These are phyloP conservation scores for Galerina sulciceps DNA, from an alignment of 768 basidiomycete genomes.

Conservation along the genomic window DNA sequence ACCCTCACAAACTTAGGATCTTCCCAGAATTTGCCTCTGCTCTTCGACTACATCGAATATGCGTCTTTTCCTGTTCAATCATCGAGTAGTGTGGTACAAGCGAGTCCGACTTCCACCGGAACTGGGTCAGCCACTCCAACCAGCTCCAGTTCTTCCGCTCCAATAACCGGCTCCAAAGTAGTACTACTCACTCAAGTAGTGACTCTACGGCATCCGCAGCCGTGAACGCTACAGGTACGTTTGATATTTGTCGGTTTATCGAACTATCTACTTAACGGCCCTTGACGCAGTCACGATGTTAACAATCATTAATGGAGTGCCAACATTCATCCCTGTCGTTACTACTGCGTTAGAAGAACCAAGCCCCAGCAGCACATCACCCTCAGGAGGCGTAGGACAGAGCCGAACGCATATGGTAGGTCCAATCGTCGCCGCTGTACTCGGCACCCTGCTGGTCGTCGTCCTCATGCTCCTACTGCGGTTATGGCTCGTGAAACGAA, in stretches of 20 bases:
- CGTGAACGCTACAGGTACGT: not conserved
- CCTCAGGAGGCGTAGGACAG: not conserved
- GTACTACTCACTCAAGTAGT: too few relatives aligned
- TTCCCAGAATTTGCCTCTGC: not conserved
- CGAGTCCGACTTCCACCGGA: not conserved
- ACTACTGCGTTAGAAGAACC: not conserved
- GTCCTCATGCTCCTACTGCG: not conserved
- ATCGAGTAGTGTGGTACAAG: not conserved
- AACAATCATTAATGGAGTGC: not conserved
- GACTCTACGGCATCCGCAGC: not conserved
- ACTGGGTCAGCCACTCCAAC: not conserved
- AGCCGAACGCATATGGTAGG: not conserved
- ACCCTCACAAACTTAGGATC: not conserved
- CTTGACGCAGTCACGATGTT: not conserved
- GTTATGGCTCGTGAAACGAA: not conserved
- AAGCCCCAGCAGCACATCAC: not conserved
- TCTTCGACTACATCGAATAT: not conserved
- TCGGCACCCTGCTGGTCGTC: not conserved
- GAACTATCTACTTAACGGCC: too few relatives aligned
- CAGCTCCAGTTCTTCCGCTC: not conserved
- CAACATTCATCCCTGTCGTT: not conserved
- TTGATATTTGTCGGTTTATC: too few relatives aligned
- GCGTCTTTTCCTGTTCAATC: not conserved
- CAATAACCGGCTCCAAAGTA: not conserved
- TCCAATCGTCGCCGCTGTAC: slow-evolving; percentile 5